These are phyloP conservation scores for Mycena leptocephala DNA, from an alignment of 768 basidiomycete species.

Conservation along the genomic window DNA sequence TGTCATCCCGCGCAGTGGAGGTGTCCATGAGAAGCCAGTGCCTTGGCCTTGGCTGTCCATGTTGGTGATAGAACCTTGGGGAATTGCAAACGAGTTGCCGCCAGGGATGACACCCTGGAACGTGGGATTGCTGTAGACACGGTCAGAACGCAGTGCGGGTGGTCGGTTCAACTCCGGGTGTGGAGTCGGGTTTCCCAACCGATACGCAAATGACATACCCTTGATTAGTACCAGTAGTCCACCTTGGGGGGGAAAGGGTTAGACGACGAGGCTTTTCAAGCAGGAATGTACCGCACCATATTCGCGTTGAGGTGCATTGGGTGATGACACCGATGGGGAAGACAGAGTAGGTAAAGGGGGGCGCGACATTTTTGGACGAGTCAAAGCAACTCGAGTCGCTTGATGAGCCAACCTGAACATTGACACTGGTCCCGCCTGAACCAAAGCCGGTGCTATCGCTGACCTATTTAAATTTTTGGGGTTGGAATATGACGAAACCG, in stretches of 20 bases:
- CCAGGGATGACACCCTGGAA: slow-evolving; percentile 87
- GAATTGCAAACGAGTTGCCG: slow-evolving; percentile 81
- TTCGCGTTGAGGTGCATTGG: slow-evolving; percentile 74
- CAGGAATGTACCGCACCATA: slow-evolving; percentile 72
- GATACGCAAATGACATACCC: slow-evolving; percentile 29
- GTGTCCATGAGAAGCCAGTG: slow-evolving; percentile 81
- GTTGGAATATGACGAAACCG: neutral
- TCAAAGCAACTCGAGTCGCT: slow-evolving; percentile 76
- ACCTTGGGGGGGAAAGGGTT: neutral
- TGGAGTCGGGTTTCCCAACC: neutral
- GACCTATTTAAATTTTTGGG: slow-evolving; percentile 54
- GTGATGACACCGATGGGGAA: slow-evolving; percentile 75
- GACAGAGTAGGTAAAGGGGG: slow-evolving; percentile 74
- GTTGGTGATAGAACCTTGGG: slow-evolving; percentile 64
- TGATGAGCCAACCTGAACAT: slow-evolving; percentile 68
- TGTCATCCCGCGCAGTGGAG: slow-evolving; percentile 75
- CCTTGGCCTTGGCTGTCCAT: slow-evolving; percentile 60
- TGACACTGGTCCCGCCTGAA: slow-evolving; percentile 82
- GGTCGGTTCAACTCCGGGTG: neutral
- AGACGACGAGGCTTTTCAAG: slow-evolving; percentile 54
- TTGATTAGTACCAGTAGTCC: slow-evolving; percentile 21
- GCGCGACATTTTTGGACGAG: slow-evolving; percentile 60
- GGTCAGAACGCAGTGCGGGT: neutral
- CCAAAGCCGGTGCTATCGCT: slow-evolving; percentile 77
- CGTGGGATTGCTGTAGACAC: slow-evolving; percentile 61